phyloP scores from a whole-genome alignment of 2,329 filamentous ascomycete species.

The Microdochium nivale region DNA sequence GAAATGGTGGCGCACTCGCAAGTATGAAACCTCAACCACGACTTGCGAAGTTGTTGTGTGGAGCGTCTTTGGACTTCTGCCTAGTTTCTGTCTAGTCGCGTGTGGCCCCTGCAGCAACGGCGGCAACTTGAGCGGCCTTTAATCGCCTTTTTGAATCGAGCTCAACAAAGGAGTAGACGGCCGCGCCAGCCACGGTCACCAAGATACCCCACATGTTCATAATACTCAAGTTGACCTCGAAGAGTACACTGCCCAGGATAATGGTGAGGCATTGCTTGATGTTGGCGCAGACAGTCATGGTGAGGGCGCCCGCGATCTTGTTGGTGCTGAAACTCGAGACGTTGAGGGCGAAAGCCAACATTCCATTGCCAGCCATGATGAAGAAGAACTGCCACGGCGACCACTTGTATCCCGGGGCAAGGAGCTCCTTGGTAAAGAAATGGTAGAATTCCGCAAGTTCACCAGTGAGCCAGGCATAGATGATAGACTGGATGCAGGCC shows the following conservation, averaged over 20 bases:
- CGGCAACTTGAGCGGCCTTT: neutral
- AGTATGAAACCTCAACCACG: no score
- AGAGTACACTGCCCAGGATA: slow-evolving; percentile 42
- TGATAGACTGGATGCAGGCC: slow-evolving; percentile 44
- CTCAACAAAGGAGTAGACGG: slow-evolving; percentile 49
- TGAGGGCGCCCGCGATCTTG: slow-evolving; percentile 47
- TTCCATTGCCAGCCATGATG: slow-evolving; percentile 40
- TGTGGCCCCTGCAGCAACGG: neutral
- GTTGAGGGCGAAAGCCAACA: slow-evolving; percentile 46
- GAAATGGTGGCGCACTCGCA: no score
- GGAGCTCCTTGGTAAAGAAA: slow-evolving; percentile 1
- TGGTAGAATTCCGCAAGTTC: slow-evolving; percentile 36
- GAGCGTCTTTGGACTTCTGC: no score
- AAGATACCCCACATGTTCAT: slow-evolving; percentile 48
- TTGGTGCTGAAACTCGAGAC: slow-evolving; percentile 50
- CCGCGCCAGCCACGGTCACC: slow-evolving; percentile 45
- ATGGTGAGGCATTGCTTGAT: slow-evolving; percentile 51
- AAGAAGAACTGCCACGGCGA: slow-evolving; percentile 23
- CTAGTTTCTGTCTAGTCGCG: neutral
- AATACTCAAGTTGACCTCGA: slow-evolving; percentile 38
- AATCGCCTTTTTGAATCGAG: slow-evolving; percentile 33
- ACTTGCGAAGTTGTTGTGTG: no score
- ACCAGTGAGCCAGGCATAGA: slow-evolving; percentile 41
- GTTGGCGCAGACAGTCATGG: slow-evolving; percentile 52
- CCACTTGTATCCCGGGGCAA: slow-evolving; percentile 21